These are phyloP conservation scores for Leccinum aurantiacum DNA, from an alignment of 768 basidiomycete genomes.

Conservation along the genomic window DNA sequence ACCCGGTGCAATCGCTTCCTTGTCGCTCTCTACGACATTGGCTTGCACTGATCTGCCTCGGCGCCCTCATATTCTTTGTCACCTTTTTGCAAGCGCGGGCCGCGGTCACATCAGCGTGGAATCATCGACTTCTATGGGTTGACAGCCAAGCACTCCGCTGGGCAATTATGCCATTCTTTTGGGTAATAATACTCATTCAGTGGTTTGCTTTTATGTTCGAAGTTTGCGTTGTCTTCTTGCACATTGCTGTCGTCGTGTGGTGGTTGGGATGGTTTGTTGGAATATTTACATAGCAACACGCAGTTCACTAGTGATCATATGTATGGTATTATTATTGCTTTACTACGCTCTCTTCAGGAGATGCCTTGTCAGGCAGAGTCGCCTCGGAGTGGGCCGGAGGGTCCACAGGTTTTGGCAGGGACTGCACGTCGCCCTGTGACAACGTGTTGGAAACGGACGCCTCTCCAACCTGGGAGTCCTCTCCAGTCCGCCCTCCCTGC, in stretches of 20 bases:
- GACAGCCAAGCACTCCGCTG: slow-evolving; percentile 62
- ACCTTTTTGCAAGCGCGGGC: slow-evolving; percentile 57
- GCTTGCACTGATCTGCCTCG: slow-evolving; percentile 58
- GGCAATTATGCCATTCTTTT: slow-evolving; percentile 62
- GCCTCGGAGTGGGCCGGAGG: not conserved
- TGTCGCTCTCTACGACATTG: slow-evolving; percentile 67
- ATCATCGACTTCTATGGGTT: slow-evolving; percentile 59
- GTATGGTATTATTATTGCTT: not conserved
- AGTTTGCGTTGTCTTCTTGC: slow-evolving; percentile 52
- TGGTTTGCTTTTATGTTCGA: slow-evolving; percentile 68
- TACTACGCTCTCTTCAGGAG: not conserved
- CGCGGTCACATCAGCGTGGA: slow-evolving; percentile 51
- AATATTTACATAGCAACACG: slow-evolving; percentile 39
- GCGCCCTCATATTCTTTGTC: slow-evolving; percentile 45
- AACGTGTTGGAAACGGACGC: slow-evolving; percentile 2
- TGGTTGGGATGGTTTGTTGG: slow-evolving; percentile 74
- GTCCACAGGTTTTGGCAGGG: slow-evolving; percentile 3
- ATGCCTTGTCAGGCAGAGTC: slow-evolving; percentile 2
- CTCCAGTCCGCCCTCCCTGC: slow-evolving; percentile 48
- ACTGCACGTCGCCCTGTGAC: slow-evolving; percentile 6
- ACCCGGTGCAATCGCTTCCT: slow-evolving; percentile 58
- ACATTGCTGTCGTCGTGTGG: slow-evolving; percentile 63
- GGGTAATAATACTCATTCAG: slow-evolving; percentile 61
- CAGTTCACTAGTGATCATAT: not conserved
- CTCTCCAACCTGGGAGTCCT: slow-evolving; percentile 26